Base-by-base conservation (phyloP, 345 rosid genomes). In the Draba incana region DNA sequence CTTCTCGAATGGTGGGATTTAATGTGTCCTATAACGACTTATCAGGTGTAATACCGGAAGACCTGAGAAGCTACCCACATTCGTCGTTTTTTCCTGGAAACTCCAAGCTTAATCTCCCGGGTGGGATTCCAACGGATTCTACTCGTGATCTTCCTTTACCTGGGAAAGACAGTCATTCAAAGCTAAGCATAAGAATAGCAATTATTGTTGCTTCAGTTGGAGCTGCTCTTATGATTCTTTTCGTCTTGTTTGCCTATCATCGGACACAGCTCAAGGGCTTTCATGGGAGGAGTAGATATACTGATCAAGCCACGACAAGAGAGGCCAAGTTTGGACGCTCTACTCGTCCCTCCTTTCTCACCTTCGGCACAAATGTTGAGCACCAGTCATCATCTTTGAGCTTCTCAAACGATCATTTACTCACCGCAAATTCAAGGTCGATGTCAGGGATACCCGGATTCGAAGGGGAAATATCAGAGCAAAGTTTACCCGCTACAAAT, bases 391-490 rank as follows among this genome's bases (percentile, higher is more conserved):
- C 88, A 47, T 90, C 94, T 3, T 70, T 83, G 78, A 88, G 97
- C 78, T 90, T 90, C 77, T 93, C 98, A 20, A 85, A 93, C 52
- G 96, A 85, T 81, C 96, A 83, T 83, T 80, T 93, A 81, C 94
- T 93, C 75, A 83, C 90, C 49, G 56, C 94, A 33, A 86, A 90
- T 77, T 87, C 98, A 44, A 79, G 92, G 81, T 84, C 97, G 31
- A 79, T 93, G 64, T 85, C 93, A 0, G 92, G 86, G 70, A 85
- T 76, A 69, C 70, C 85, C 31, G 88, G 81, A 48, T 76, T 58
- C 33, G 81, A 64, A 42, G 50, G 80, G 68, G 97, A 88, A 75
- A 86, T 86, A 62, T 70, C 77, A 23, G 91, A 88, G 87, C 87
- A 81, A 66, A 50, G 57, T 66, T 52, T 68, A 42, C 73, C 76